Evolutionary conservation across 345 rosid species (phyloP), one percentile per base, ranked within the genome.

Genomic region (Pugionium cornutum): DNA sequence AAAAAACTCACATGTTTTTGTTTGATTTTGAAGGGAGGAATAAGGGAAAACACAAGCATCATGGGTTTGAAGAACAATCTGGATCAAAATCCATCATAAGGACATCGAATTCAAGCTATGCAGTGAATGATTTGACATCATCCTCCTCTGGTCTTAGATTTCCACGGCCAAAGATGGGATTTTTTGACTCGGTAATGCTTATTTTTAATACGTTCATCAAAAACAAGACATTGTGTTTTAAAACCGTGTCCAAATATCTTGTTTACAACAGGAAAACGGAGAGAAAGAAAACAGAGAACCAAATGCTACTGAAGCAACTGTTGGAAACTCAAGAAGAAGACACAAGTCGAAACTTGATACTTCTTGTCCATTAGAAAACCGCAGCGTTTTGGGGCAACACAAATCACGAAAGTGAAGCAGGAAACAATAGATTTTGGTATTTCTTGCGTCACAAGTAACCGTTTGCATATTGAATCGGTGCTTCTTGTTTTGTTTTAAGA

Each of bases 211-310:
- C 18, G 18, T 18, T 18, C 18, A 18, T 18, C 18, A 18, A 18
- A 18, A 18, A 18, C 18, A 18, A 18, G 0, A 18, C 18, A 18
- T 18, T 18, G 0, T 0, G 18, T 18, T 18, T 18, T 18, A 18
- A 18, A 18, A 18, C 18, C 18, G 18, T 18, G 0, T 18, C 18
- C 18, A 18, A 18, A 18, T 18, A 18, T 35, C 49, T 66, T 25
- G 46, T 7, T 29, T 29, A 44, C 32, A 43, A 44, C 67, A 66
- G 72, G 52, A 73, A 52, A 46, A 44, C 1, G 62, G 11, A 59
- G 72, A 51, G 51, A 66, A 73, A 60, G 76, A 66, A 73, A 66
- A 73, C 53, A 66, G 6, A 45, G 58, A 63, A 48, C 75, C 65
- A 63, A 71, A 71, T 45, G 30, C 0, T 9, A 33, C 58, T 50